Evolutionary conservation across 768 basidiomycete species (phyloP).

Genomic region (Artomyces pyxidatus): DNA sequence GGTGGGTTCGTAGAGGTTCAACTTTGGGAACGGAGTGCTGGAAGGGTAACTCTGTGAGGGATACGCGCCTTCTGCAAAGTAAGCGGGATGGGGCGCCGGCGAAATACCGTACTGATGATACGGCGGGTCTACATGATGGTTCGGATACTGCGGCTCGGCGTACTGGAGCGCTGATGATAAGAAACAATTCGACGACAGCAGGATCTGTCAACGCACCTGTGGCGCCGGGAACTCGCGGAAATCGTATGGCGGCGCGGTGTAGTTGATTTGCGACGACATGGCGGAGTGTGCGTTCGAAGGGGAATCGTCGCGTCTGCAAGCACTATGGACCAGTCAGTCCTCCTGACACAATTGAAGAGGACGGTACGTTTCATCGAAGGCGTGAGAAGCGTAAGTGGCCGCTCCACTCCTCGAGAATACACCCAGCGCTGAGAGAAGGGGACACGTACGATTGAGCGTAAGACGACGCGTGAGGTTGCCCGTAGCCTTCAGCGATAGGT

Average conservation of each 20-base stretch:
- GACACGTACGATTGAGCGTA: not conserved
- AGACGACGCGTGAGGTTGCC: not conserved
- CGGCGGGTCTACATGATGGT: not conserved
- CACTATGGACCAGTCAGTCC: not conserved
- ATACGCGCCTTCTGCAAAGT: too few relatives aligned
- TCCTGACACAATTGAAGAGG: not conserved
- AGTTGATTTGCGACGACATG: conserved; percentile 3
- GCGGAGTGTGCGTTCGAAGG: not conserved
- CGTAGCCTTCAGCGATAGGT: not conserved
- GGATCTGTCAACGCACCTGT: too few relatives aligned
- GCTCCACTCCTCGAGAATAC: not conserved
- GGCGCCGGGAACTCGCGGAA: conserved; percentile 12
- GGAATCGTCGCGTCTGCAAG: not conserved
- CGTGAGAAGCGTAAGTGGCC: not conserved
- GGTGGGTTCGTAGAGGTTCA: not conserved
- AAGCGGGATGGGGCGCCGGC: too few relatives aligned
- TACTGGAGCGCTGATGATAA: conserved; percentile 5
- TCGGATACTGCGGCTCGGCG: not conserved
- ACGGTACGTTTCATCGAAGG: conserved; percentile 1
- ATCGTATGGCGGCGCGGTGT: conserved; percentile 6
- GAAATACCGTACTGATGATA: not conserved
- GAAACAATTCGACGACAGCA: too few relatives aligned
- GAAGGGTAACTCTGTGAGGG: not conserved
- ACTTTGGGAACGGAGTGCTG: not conserved
- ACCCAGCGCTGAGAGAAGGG: not conserved